Evolutionary conservation across 2,329 filamentous ascomycete genomes (phyloP).

Genomic region (Cadophora sp.): DNA sequence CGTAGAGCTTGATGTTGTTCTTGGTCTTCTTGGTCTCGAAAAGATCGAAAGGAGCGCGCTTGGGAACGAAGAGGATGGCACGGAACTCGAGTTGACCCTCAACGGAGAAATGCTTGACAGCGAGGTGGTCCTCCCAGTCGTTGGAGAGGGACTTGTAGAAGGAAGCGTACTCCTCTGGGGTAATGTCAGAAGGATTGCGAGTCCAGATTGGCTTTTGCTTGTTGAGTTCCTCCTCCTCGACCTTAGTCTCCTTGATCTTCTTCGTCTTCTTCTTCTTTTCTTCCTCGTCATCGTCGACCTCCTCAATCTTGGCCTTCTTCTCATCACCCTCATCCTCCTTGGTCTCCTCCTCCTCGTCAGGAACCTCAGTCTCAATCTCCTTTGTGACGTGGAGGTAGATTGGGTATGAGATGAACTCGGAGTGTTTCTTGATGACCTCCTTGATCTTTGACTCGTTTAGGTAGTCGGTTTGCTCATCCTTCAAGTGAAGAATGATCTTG

Average conservation of each 20-base stretch:
- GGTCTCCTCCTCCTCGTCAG: constrained; percentile 84
- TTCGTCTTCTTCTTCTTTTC: constrained; percentile 97
- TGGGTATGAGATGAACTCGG: constrained; percentile 99
- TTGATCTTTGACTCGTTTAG: constrained; percentile 99
- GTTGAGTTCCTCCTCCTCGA: constrained; percentile 99
- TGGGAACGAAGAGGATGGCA: constrained; percentile 98
- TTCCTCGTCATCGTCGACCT: constrained; percentile 86
- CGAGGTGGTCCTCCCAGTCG: constrained; percentile 99
- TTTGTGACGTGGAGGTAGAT: constrained; percentile 99
- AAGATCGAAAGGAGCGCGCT: constrained; percentile 98
- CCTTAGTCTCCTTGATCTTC: constrained; percentile 98
- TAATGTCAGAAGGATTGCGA: constrained; percentile 95
- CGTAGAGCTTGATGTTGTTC: constrained; percentile 99
- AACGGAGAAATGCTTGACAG: constrained; percentile 99
- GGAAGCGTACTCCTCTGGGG: constrained; percentile 92
- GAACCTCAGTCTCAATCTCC: constrained; percentile 99
- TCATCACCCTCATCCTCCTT: constrained; percentile 80
- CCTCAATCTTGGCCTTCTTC: constrained; percentile 96
- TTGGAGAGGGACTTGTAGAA: constrained; percentile 99
- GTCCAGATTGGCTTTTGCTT: constrained; percentile 99
- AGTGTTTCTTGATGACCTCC: constrained; percentile 99
- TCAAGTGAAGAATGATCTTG: constrained; percentile 98
- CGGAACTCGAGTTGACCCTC: constrained; percentile 99
- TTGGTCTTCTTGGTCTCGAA: constrained; percentile 99
- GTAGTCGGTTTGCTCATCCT: constrained; percentile 99